These are phyloP conservation scores for Auricularia sp. DNA, from an alignment of 768 basidiomycete species.

Conservation along the genomic window DNA sequence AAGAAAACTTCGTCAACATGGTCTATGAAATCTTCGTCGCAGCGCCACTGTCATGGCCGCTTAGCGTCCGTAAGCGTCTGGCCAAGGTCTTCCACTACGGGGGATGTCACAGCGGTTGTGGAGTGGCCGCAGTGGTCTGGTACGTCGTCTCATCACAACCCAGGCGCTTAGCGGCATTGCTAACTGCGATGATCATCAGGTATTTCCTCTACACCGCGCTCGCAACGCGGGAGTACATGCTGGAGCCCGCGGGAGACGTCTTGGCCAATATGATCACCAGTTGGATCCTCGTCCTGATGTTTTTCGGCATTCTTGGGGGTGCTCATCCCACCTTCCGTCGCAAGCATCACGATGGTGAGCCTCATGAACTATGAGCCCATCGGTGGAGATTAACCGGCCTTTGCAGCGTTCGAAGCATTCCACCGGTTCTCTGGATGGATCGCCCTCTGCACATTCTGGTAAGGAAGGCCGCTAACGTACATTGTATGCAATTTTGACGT, in stretches of 20 bases:
- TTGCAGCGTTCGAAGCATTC: not conserved
- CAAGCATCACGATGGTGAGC: not conserved
- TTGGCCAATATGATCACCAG: not conserved
- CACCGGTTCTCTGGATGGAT: not conserved
- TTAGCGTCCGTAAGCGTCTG: not conserved
- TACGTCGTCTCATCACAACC: no score
- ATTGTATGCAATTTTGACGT: no score
- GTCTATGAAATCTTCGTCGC: not conserved
- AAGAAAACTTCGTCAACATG: constrained; percentile 1
- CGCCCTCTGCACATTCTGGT: not conserved
- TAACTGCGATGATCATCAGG: no score
- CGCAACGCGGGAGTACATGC: not conserved
- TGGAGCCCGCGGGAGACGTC: not conserved
- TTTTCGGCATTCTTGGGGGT: not conserved
- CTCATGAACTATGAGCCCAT: no score
- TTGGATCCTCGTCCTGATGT: not conserved
- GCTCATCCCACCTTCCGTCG: not conserved
- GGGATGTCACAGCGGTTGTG: constrained; percentile 3
- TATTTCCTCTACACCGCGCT: constrained; percentile 9
- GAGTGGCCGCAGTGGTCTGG: constrained; percentile 10
- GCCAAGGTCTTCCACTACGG: constrained; percentile 2
- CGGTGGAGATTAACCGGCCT: no score
- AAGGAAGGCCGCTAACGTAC: no score
- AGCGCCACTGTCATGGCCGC: not conserved
- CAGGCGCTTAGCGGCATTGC: no score